Conservation (phyloP, 176 grass and related monocot genomes). For the Thinopyrum elongatum region DNA sequence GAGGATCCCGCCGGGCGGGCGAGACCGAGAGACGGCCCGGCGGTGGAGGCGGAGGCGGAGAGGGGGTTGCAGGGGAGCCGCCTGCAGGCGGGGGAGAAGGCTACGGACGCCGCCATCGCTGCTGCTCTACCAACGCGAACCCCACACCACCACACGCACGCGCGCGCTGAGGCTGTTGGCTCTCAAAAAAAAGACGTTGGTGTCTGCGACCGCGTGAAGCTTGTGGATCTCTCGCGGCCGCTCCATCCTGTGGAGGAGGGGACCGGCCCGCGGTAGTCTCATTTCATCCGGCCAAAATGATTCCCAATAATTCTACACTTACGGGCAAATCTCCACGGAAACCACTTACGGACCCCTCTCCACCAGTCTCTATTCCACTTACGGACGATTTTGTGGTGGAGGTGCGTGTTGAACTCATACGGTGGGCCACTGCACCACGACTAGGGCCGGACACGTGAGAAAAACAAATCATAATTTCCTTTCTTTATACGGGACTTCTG, state of each 20-base stretch:
- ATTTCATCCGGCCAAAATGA: neutral
- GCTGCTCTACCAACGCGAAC: neutral
- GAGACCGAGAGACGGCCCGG: neutral
- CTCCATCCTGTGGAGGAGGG: neutral
- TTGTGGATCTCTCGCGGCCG: neutral
- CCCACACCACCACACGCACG: neutral
- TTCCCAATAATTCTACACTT: no score
- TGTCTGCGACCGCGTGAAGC: neutral
- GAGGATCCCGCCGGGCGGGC: conserved; percentile 7
- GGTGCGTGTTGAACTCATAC: no score
- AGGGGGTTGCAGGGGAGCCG: neutral
- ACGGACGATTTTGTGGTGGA: no score
- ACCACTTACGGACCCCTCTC: no score
- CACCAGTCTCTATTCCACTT: no score
- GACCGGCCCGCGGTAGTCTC: neutral
- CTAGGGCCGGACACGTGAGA: no score
- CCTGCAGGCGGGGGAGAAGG: conserved; percentile 26
- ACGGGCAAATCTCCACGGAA: no score
- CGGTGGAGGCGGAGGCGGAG: neutral
- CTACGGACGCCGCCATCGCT: conserved; percentile 16
- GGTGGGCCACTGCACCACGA: no score
- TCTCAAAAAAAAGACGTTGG: no score
- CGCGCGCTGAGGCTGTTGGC: neutral
- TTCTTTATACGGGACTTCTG: no score
- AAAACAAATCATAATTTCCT: no score